Conservation (phyloP, 2,329 filamentous ascomycete genomes). For the Aspergillus clavatus region DNA sequence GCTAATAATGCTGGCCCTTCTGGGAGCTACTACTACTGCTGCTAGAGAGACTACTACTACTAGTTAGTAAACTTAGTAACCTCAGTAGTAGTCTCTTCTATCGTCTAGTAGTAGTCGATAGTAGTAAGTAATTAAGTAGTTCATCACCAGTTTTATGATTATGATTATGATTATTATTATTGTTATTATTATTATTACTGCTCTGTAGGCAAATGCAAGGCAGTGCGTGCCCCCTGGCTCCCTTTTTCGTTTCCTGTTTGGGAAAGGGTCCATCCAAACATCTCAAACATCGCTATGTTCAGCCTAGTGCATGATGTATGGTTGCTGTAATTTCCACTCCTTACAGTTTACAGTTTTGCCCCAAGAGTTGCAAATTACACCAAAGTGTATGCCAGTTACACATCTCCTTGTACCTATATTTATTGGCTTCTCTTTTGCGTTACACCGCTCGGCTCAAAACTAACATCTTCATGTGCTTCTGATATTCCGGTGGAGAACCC, state of each 20-base stretch:
- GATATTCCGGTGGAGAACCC: constrained; percentile 5
- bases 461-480: constrained; percentile 9
- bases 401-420: background rate
- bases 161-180: too few relatives aligned
- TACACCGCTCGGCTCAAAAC: constrained; percentile 1
- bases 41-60: too few relatives aligned
- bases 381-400: background rate
- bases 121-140: too few relatives aligned
- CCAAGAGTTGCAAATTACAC: too few relatives aligned
- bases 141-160: too few relatives aligned
- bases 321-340: background rate
- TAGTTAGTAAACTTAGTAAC: background rate
- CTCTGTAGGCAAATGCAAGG: background rate
- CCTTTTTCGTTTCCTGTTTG: constrained; percentile 13
- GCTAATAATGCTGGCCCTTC: too few relatives aligned
- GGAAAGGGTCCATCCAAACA: constrained; percentile 17
- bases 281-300: constrained; percentile 12
- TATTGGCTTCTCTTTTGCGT: background rate
- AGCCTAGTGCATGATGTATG: constrained; percentile 1
- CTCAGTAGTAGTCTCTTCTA: too few relatives aligned
- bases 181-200: too few relatives aligned
- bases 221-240: constrained; percentile 16
- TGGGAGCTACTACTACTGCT: too few relatives aligned
- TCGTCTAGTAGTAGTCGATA: too few relatives aligned
- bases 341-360: background rate